Percentiles rank a stretch among this genome's conserved stretches.
Conservation (phyloP, 768 basidiomycete species). For the Tephrocybe sp. region DNA sequence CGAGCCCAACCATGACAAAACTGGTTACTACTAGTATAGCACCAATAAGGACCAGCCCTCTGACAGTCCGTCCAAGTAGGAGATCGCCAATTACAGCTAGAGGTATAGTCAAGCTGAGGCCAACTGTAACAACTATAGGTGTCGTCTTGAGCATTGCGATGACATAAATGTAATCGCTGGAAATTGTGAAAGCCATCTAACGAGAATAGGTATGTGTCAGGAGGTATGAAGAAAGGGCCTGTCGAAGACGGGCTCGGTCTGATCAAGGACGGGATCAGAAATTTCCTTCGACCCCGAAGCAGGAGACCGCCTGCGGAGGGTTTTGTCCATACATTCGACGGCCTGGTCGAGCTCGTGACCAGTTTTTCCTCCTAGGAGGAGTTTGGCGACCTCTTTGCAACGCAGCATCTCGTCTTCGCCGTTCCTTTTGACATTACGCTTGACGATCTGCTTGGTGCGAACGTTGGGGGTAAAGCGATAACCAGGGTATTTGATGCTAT, state of each 20-base stretch:
- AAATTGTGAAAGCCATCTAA: constrained; percentile 86
- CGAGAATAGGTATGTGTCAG: no score
- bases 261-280: neutral
- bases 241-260: constrained; percentile 23
- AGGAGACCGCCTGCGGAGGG: constrained; percentile 10
- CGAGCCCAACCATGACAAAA: constrained; percentile 72
- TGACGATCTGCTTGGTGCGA: constrained; percentile 42
- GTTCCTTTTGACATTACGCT: constrained; percentile 52
- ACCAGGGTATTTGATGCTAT: constrained; percentile 45
- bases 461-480: constrained; percentile 52
- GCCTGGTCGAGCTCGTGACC: constrained; percentile 48
- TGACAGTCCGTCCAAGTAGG: constrained; percentile 55
- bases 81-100: constrained; percentile 84
- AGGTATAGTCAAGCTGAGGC: constrained; percentile 91
- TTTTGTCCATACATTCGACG: constrained; percentile 30
- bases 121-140: constrained; percentile 89
- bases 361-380: constrained; percentile 48
- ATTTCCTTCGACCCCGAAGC: constrained; percentile 5
- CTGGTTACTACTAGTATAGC: constrained; percentile 73
- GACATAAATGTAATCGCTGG: constrained; percentile 84
- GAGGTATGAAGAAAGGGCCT: constrained; percentile 31
- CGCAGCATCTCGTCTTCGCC: constrained; percentile 45
- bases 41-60: constrained; percentile 63
- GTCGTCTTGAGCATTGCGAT: constrained; percentile 96
- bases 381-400: constrained; percentile 46